These are phyloP conservation scores for Penicillium hesseltinei DNA, from an alignment of 2,329 filamentous ascomycete genomes.

Conservation along the genomic window DNA sequence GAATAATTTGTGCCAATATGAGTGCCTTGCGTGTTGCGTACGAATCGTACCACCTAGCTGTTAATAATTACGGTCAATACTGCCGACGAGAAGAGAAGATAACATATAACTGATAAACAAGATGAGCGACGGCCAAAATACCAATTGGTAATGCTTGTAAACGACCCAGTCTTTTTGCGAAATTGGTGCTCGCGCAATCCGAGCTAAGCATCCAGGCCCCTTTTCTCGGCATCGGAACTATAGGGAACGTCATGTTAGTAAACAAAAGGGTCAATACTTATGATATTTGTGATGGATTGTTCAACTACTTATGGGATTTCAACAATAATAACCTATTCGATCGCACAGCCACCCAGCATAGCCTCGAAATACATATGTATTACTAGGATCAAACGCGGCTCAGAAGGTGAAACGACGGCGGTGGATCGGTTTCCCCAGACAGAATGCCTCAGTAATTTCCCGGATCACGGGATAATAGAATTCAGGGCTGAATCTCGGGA, in stretches of 20 bases:
- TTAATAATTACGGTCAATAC: neutral
- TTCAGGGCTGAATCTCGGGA: constrained; percentile 5
- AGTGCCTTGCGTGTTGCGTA: constrained; percentile 1
- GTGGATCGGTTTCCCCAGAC: constrained; percentile 10
- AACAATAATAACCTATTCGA: neutral
- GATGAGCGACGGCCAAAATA: neutral
- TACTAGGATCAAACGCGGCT: constrained; percentile 12
- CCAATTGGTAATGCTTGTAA: neutral
- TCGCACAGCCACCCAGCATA: constrained; percentile 5
- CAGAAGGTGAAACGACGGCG: constrained; percentile 12
- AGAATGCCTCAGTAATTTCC: neutral
- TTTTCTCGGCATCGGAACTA: neutral
- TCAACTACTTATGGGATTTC: neutral
- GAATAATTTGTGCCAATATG: neutral
- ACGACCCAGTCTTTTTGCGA: neutral
- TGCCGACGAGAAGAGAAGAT: neutral
- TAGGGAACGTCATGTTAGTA: neutral
- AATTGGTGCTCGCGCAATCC: constrained; percentile 6
- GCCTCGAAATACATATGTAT: neutral
- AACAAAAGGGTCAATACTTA: neutral
- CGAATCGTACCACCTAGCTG: neutral
- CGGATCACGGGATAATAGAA: neutral
- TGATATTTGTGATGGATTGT: neutral
- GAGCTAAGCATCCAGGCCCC: neutral
- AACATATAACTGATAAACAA: neutral